Conservation (phyloP, 1,284 basidiomycete genomes). For the Ustilago esculenta region DNA sequence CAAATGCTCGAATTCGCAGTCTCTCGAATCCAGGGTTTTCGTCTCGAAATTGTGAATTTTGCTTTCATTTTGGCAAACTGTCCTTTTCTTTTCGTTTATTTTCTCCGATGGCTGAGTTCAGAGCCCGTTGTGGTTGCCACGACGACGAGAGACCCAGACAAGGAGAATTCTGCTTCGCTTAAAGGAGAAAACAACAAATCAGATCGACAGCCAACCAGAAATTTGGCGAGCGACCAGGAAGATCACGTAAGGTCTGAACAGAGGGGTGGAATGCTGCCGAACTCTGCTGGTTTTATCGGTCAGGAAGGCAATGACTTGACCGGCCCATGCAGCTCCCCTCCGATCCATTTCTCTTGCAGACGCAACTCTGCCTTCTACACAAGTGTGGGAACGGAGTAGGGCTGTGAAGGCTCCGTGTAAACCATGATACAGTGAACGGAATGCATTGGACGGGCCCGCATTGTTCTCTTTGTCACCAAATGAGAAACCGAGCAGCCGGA, state of each 20-base stretch:
- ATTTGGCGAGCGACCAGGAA: background rate
- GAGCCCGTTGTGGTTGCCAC: background rate
- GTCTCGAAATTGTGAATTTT: no score
- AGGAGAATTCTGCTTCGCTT: conserved; percentile 24
- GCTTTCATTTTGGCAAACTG: no score
- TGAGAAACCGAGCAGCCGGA: conserved; percentile 2
- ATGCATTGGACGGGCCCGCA: no score
- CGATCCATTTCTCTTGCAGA: no score
- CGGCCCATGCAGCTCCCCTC: no score
- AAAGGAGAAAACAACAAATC: background rate
- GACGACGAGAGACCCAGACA: conserved; percentile 21
- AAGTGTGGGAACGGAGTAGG: no score
- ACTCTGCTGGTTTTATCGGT: background rate
- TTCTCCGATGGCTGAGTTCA: conserved; percentile 11
- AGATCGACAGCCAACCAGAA: conserved; percentile 1
- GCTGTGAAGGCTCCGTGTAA: no score
- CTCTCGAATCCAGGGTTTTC: no score
- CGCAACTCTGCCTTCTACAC: no score
- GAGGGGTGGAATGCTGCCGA: background rate
- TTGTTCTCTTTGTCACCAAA: no score
- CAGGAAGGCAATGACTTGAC: background rate
- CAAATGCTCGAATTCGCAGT: no score
- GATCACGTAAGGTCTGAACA: conserved; percentile 28
- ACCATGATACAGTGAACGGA: no score
- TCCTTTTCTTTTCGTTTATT: conserved; percentile 7